Base-by-base conservation (phyloP, 495 filamentous ascomycete species). In the Talaromyces ruber region DNA sequence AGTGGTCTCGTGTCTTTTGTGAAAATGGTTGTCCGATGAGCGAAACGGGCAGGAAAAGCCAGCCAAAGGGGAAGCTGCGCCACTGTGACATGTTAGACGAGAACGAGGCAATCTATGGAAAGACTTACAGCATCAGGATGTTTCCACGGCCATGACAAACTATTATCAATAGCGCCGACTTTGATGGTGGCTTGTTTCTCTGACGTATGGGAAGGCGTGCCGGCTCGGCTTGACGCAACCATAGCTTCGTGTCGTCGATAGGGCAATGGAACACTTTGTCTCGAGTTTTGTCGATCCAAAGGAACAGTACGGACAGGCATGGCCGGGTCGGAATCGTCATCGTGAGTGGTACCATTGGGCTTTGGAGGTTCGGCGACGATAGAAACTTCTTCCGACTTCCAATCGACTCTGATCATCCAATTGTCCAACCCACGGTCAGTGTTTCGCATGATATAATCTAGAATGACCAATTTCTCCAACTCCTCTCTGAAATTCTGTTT, bases 381-480 rank as follows among this genome's bases (percentile, higher is more conserved):
- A 9, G 88, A 90, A 12, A 92, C 93, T 68, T 89, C 81, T 66
- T 94, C 83, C 24, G 81, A 87, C 53, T 89, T 81, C 83, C 84
- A 90, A 70, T 98, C 92, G 25, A 99, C 90, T 68, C 89, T 93
- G 66, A 99, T 91, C 94, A 99, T 99, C 94, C 94, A 99, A 63
- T 99, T 99, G 72, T 99, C 94, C 63, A 97, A 77, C 11, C 94
- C 94, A 74, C 94, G 83, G 71, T 99, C 94, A 3, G 94, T 99
- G 69, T 99, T 99, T 24, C 94, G 86, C 94, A 99, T 99, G 57
- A 99, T 96, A 66, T 99, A 99, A 74, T 99, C 94, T 67, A 99
- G 71, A 66, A 99, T 95, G 12, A 99, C 94, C 11, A 99, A 79
- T 74, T 98, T 99, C 74, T 99, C 94, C 37, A 99, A 79, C 74